Conservation (phyloP, 2,329 filamentous ascomycete species). For the Pyricularia sp. region DNA sequence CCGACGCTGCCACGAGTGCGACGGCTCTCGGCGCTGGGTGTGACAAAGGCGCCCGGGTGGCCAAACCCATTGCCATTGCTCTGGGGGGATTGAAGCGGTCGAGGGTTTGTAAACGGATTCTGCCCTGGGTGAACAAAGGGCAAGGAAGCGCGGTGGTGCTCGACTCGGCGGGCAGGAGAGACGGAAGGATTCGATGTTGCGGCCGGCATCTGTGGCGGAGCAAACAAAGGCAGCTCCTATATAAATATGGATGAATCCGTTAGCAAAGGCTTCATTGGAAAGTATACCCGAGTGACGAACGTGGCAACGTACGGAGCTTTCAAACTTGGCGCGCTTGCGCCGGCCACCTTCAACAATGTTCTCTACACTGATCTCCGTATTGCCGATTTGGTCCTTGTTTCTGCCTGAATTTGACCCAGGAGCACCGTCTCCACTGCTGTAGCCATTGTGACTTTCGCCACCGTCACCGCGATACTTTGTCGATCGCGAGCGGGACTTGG, state of each 20-base stretch:
- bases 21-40: conserved; percentile 51
- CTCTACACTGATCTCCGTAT: conserved; percentile 93
- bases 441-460: conserved; percentile 60
- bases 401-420: conserved; percentile 69
- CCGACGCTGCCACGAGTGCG: conserved; percentile 57
- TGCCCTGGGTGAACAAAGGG: conserved; percentile 69
- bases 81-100: conserved; percentile 76
- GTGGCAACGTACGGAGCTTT: conserved; percentile 77
- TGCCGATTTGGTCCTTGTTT: conserved; percentile 78
- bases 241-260: conserved; percentile 9
- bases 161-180: conserved; percentile 76
- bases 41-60: conserved; percentile 51
- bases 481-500: conserved; percentile 57
- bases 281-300: conserved; percentile 3
- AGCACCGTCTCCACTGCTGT: conserved; percentile 81
- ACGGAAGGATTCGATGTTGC: conserved; percentile 96
- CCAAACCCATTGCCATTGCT: conserved; percentile 52
- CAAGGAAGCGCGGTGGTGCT: conserved; percentile 61
- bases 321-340: conserved; percentile 87
- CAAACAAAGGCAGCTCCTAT: conserved; percentile 91
- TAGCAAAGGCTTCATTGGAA: background rate
- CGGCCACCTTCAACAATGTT: conserved; percentile 97
- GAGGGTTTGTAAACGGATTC: conserved; percentile 70
- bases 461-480: conserved; percentile 62
- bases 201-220: conserved; percentile 86